Percentiles rank a stretch among this genome's conserved stretches.
phyloP scores from a whole-genome alignment of 495 filamentous ascomycete genomes.

The Aspergillus sparsus region DNA sequence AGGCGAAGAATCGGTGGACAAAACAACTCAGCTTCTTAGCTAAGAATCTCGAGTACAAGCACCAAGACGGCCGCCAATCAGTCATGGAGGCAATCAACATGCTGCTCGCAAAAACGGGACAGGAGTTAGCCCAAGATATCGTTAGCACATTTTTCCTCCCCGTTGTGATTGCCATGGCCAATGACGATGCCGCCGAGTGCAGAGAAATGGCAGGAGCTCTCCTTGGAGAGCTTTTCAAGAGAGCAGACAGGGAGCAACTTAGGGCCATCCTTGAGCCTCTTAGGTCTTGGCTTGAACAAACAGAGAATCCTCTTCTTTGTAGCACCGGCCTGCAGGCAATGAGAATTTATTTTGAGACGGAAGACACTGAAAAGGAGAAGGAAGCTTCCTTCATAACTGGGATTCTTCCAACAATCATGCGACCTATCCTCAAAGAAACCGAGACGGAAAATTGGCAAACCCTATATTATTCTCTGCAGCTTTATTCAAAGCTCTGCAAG shows the following conservation, averaged over 20 bases:
- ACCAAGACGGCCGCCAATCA: conserved; percentile 82
- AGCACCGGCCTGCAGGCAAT: conserved; percentile 78
- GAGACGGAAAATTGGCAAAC: conserved; percentile 70
- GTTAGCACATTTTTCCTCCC: conserved; percentile 81
- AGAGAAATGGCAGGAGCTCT: conserved; percentile 78
- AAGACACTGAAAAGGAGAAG: conserved; percentile 61
- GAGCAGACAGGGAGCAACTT: conserved; percentile 71
- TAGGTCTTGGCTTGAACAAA: conserved; percentile 74
- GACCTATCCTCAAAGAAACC: conserved; percentile 46
- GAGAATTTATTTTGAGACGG: conserved; percentile 75
- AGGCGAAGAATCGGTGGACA: conserved; percentile 78
- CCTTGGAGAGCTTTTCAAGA: conserved; percentile 75
- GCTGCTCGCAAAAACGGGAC: conserved; percentile 75
- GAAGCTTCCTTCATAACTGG: conserved; percentile 51
- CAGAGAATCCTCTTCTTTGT: conserved; percentile 65
- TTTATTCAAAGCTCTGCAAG: conserved; percentile 67
- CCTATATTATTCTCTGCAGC: conserved; percentile 71
- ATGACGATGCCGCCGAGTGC: conserved; percentile 85
- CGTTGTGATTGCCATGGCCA: conserved; percentile 78
- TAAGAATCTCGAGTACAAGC: conserved; percentile 86
- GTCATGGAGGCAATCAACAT: conserved; percentile 88
- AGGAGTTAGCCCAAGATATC: conserved; percentile 79
- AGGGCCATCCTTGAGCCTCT: conserved; percentile 68
- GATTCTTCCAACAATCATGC: conserved; percentile 51
- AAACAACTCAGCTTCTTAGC: conserved; percentile 89